Evolutionary conservation across 2,329 filamentous ascomycete species (phyloP).

Genomic region (Capronia coronata): DNA sequence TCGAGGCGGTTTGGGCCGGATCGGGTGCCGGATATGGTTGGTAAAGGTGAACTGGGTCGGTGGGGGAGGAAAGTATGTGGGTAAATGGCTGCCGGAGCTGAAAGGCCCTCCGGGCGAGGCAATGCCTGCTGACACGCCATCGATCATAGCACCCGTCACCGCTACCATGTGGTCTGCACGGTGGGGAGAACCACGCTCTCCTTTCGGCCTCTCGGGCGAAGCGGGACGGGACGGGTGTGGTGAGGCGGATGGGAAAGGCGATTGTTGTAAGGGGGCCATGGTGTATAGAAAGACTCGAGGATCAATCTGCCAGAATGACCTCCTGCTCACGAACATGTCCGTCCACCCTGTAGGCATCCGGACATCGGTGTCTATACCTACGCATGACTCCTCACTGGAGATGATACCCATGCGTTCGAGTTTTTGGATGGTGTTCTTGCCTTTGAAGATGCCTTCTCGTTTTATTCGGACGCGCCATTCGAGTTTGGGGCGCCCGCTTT

Average conservation of each 20-base stretch:
- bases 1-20: slow-evolving; percentile 78
- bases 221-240: slow-evolving; percentile 47
- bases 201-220: slow-evolving; percentile 39
- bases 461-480: slow-evolving; percentile 84
- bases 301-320: slow-evolving; percentile 88
- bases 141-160: slow-evolving; percentile 10
- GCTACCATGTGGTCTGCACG: slow-evolving; percentile 13
- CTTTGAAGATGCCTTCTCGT: slow-evolving; percentile 79
- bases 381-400: slow-evolving; percentile 65
- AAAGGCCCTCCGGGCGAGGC: slow-evolving; percentile 57
- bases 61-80: slow-evolving; percentile 81
- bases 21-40: slow-evolving; percentile 72
- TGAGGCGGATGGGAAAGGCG: slow-evolving; percentile 45
- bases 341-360: slow-evolving; percentile 62
- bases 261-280: slow-evolving; percentile 53
- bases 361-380: slow-evolving; percentile 59
- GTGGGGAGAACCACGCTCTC: slow-evolving; percentile 12
- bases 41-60: slow-evolving; percentile 76
- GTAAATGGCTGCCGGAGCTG: slow-evolving; percentile 73
- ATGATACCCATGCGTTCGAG: slow-evolving; percentile 90
- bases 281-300: slow-evolving; percentile 83
- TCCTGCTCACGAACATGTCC: slow-evolving; percentile 72
- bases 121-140: slow-evolving; percentile 22
- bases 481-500: slow-evolving; percentile 65
- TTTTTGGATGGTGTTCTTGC: slow-evolving; percentile 76